phyloP scores from a whole-genome alignment of 2,329 filamentous ascomycete genomes.

The Sarocladiaceae sp. region DNA sequence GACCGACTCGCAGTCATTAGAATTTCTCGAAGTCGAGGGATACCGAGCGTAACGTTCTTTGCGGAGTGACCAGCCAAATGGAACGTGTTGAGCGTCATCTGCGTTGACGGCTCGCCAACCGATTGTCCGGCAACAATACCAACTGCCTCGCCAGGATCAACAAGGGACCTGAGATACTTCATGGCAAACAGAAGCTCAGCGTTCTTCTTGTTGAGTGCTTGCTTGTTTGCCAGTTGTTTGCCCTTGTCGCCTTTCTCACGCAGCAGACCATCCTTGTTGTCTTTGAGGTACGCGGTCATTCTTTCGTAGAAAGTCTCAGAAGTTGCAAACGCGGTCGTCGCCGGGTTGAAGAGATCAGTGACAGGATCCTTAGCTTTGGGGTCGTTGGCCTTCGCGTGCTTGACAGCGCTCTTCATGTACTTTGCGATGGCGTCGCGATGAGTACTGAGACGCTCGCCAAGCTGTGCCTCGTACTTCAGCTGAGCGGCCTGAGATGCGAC shows the following conservation, averaged over 20 bases:
- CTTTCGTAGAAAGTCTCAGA: constrained; percentile 78
- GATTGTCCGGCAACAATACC: constrained; percentile 96
- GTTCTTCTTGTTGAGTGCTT: constrained; percentile 56
- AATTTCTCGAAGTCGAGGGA: constrained; percentile 93
- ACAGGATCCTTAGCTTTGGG: constrained; percentile 67
- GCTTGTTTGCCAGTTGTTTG: constrained; percentile 22
- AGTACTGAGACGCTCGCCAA: constrained; percentile 38
- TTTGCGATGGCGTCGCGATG: constrained; percentile 59
- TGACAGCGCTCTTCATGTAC: constrained; percentile 76
- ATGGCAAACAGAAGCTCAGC: constrained; percentile 82
- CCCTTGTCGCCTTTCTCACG: constrained; percentile 34
- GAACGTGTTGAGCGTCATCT: constrained; percentile 99
- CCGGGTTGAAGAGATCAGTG: constrained; percentile 65
- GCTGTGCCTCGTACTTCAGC: constrained; percentile 57
- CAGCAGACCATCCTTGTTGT: constrained; percentile 60
- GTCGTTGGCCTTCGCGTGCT: constrained; percentile 55
- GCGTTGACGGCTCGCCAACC: constrained; percentile 92
- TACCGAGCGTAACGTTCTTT: constrained; percentile 98
- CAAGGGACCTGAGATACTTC: constrained; percentile 86
- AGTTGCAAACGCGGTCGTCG: constrained; percentile 73
- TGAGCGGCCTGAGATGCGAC: constrained; percentile 72
- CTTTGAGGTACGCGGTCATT: constrained; percentile 70
- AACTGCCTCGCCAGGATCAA: constrained; percentile 93
- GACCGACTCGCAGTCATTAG: constrained; percentile 91
- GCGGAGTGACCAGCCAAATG: constrained; percentile 97